Percentiles rank a stretch among this genome's conserved stretches.
These are phyloP conservation scores for Dimocarpus longan DNA, from an alignment of 345 rosid species.

Conservation along the genomic window DNA sequence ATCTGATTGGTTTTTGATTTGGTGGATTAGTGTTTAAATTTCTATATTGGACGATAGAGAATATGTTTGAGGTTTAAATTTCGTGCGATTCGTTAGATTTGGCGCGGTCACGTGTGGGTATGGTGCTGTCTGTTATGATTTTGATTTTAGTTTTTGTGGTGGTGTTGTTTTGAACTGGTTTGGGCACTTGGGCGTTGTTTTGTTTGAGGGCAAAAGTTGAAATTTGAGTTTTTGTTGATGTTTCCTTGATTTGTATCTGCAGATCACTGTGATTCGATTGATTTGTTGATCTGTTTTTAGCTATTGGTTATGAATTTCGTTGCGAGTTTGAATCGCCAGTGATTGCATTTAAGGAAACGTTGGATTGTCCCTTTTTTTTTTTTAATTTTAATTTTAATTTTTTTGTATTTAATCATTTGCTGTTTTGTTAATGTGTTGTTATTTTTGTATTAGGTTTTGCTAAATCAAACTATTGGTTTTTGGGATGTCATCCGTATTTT, in stretches of 20 bases:
- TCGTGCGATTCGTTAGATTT: slow-evolving; percentile 26
- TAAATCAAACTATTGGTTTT: background rate
- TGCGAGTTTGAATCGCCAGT: background rate
- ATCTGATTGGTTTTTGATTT: slow-evolving; percentile 23
- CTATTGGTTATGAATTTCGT: background rate
- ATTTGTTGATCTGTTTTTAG: slow-evolving; percentile 10
- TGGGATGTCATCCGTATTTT: background rate
- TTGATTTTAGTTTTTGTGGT: background rate
- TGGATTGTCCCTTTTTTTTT: background rate
- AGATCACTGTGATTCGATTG: slow-evolving; percentile 28
- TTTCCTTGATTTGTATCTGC: slow-evolving; percentile 7
- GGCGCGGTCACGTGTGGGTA: background rate
- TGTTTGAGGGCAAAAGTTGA: slow-evolving; percentile 25
- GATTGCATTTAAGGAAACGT: background rate
- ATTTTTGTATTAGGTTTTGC: background rate
- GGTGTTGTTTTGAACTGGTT: slow-evolving; percentile 26
- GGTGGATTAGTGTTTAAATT: slow-evolving; percentile 2
- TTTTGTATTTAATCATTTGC: background rate
- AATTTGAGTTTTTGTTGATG: slow-evolving; percentile 12
- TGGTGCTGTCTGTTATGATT: slow-evolving; percentile 8
- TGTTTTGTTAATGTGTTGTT: background rate
- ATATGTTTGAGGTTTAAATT: background rate
- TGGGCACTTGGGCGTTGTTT: slow-evolving; percentile 14
- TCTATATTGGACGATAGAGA: background rate
- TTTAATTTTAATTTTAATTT: no score